These are phyloP conservation scores for Aspergillus arachidicola DNA, from an alignment of 2,329 filamentous ascomycete genomes.

Conservation along the genomic window DNA sequence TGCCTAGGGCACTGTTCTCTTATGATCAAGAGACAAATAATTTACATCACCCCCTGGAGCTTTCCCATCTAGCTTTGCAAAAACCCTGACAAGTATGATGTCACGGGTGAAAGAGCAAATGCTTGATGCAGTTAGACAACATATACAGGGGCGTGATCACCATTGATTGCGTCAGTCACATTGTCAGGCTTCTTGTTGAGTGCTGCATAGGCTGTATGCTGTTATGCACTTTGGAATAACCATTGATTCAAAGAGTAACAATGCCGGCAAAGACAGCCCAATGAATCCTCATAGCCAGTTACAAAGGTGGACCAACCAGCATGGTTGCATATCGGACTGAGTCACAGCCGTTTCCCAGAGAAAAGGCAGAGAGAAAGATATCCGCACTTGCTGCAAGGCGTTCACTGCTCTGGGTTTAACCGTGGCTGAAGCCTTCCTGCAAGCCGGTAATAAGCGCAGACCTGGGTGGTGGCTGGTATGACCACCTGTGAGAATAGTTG, in stretches of 20 bases:
- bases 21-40: neutral
- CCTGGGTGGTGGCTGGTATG: neutral
- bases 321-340: neutral
- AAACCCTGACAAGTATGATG: neutral
- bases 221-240: slow-evolving; percentile 1
- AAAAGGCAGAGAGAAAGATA: neutral
- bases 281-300: neutral
- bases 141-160: neutral
- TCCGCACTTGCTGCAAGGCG: neutral
- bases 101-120: neutral
- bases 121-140: neutral
- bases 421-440: neutral
- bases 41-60: neutral
- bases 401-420: neutral
- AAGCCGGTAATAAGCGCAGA: neutral
- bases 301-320: neutral
- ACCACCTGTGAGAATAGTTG: neutral
- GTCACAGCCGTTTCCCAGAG: neutral
- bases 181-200: neutral
- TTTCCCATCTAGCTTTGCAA: neutral
- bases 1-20: neutral
- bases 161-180: neutral
- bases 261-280: neutral
- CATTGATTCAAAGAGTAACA: neutral
- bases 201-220: neutral